Conservation (phyloP, 768 basidiomycete species). For the Hemileccinum impolitum region DNA sequence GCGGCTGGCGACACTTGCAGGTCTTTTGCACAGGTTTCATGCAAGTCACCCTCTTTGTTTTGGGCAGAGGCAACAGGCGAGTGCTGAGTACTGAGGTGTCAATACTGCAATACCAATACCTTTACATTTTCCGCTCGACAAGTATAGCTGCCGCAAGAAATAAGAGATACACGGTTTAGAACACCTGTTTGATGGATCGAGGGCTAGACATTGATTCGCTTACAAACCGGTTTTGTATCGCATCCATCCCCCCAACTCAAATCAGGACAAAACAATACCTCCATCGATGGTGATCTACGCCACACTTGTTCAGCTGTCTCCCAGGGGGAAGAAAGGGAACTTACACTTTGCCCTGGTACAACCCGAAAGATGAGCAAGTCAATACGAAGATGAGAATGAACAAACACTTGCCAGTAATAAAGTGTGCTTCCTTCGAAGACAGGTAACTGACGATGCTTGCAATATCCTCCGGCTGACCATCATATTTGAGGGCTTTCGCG, state of each 20-base stretch:
- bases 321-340: not conserved
- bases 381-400: not conserved
- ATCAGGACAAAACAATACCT: conserved; percentile 9
- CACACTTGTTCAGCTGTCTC: not conserved
- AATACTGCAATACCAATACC: too few species aligned
- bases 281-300: conserved; percentile 3
- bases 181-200: too few species aligned
- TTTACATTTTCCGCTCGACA: too few species aligned
- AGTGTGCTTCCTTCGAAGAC: conserved; percentile 30
- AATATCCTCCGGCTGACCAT: conserved; percentile 29
- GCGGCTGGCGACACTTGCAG: too few species aligned
- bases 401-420: conserved; percentile 31
- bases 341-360: conserved; percentile 13
- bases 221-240: not conserved
- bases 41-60: too few species aligned
- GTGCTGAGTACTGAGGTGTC: too few species aligned
- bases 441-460: conserved; percentile 34
- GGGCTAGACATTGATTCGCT: too few species aligned
- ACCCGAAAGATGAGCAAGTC: not conserved
- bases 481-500: conserved; percentile 13
- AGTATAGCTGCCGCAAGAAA: too few species aligned
- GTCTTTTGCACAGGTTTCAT: too few species aligned
- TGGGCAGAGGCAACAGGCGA: too few species aligned
- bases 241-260: not conserved
- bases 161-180: too few species aligned